Base-by-base conservation (phyloP, 768 basidiomycete species). In the Hydnomerulius pinastri region DNA sequence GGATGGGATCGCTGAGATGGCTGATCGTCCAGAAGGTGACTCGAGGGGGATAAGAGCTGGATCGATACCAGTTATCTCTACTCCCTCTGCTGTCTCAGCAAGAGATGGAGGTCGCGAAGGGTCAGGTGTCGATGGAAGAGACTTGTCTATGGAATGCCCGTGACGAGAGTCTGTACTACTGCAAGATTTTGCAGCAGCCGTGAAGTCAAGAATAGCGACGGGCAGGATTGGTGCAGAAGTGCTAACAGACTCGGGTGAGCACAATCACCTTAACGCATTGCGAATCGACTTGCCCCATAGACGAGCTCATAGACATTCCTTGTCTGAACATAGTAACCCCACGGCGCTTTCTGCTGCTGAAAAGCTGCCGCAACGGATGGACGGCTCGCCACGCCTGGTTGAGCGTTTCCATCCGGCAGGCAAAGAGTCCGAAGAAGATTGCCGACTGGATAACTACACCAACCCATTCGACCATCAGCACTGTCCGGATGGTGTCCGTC, bases 391-490 rank as follows among this genome's bases (percentile, higher is more conserved):
- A 46, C 29, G 33, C 51, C 43, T 44, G 17, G 11, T 25, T 38
- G 9, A 55, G 17, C 9, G 54, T 76, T 29, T 83, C 85, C 41
- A 67, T 69, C 0, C 73, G 75, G 30, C 79, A 76, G 2, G 73
- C 76, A 56, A 85, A 86, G 65, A 83, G 75, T 5, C 66, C 61
- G 62, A 85, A 80, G 66, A 83, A 83, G 6, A 81, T 33, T 33
- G 78, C 46, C 4, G 76, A 70, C 47, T 67, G 64, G 2, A 51
- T 28, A 20, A 59, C 39, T 1, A 56, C 53, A 39, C 58, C 39
- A 3, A 39, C 56, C 68, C 67, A 68, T 47, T 69, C 68, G 35
- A 57, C 62, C 11, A 59, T 59, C 33, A 67, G 75, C 41, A 71
- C 62, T 12, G 76, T 65, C 15, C 69, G 59, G 29, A 83, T 68